Base-by-base conservation (phyloP, 495 filamentous ascomycete species). In the Daldinia caldariorum region DNA sequence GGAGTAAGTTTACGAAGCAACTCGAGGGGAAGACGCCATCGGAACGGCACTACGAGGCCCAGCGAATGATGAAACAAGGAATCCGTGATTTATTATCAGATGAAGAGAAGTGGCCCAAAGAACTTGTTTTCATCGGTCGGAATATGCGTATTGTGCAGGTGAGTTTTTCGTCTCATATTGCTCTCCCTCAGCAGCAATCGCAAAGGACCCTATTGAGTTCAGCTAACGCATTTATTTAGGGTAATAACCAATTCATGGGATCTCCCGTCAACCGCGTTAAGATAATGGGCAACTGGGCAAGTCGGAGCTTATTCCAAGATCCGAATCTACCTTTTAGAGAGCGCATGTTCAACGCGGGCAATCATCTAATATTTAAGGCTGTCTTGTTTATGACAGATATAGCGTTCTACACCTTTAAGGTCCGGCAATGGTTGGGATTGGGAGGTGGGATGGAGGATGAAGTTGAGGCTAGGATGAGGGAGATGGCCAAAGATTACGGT, bases 211-310 rank as follows among this genome's bases (percentile, higher is more conserved):
- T 6, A 38, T 13, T 6, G 2, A 50, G 6, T 58, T 7, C 6
- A 35, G 9, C 31, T 10, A n/a, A 34, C 29, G 38, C 4, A 61
- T 61, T 55, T 12, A 64, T 20, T 29, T 26, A 72, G 77, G 83
- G 81, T 20, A 85, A 86, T 58, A 86, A 86, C 70, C 81, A 84
- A 70, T 94, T 89, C 79, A 86, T 99, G 26, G 94, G 95, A 47
- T 94, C 91, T 0, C 95, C 95, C 0, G 94, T 99, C 14, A 99
- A 99, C 77, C 82, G 95, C 1, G 89, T 99, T 70, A 97, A 97
- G 82, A 93, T 97, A 72, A 97, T 94, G 38, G 94, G 94, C 13
- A 84, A 85, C 41, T 97, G 95, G 95, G 95, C 95, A 0, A 91
- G 87, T 41, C 82, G 91, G 9, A 91, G 91, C 55, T 79, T 97